Evolutionary conservation across 2,329 filamentous ascomycete species (phyloP).

Genomic region (Monilinia fructicola): DNA sequence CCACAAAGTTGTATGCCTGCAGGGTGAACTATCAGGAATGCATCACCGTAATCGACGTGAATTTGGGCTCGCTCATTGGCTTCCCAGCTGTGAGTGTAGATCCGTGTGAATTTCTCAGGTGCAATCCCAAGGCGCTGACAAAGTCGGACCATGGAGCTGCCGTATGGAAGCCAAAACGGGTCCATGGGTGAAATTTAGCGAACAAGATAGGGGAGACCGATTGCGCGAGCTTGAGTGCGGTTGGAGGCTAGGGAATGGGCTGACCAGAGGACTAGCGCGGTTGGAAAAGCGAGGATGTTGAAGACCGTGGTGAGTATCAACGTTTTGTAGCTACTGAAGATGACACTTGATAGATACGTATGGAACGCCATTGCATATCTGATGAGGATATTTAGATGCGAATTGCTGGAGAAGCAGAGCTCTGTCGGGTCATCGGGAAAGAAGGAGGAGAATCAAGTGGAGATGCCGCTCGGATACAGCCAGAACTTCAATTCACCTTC

Average conservation of each 20-base stretch:
- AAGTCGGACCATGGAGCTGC: conserved; percentile 7
- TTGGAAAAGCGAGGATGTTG: background rate
- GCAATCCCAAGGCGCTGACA: background rate
- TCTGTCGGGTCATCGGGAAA: background rate
- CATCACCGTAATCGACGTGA: conserved; percentile 8
- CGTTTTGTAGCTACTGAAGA: background rate
- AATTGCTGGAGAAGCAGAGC: background rate
- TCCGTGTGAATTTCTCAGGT: background rate
- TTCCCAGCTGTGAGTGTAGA: conserved; percentile 16
- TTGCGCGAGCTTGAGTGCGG: background rate
- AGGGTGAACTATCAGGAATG: conserved; percentile 1
- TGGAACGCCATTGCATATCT: background rate
- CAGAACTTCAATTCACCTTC: background rate
- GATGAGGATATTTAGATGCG: background rate
- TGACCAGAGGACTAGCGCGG: background rate
- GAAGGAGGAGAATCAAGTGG: background rate
- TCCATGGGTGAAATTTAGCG: conserved; percentile 10
- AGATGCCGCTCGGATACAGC: background rate
- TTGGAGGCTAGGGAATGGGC: background rate
- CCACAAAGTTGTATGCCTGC: conserved; percentile 8
- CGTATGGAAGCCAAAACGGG: conserved; percentile 13
- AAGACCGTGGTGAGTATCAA: background rate
- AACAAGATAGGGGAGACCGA: background rate
- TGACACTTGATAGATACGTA: too few relatives aligned
- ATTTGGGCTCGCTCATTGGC: conserved; percentile 14